A percentile compares a stretch with the other conserved stretches of the same genome.
phyloP scores from a whole-genome alignment of 208 protist species.

The Trypanosomatidae sp. region DNA sequence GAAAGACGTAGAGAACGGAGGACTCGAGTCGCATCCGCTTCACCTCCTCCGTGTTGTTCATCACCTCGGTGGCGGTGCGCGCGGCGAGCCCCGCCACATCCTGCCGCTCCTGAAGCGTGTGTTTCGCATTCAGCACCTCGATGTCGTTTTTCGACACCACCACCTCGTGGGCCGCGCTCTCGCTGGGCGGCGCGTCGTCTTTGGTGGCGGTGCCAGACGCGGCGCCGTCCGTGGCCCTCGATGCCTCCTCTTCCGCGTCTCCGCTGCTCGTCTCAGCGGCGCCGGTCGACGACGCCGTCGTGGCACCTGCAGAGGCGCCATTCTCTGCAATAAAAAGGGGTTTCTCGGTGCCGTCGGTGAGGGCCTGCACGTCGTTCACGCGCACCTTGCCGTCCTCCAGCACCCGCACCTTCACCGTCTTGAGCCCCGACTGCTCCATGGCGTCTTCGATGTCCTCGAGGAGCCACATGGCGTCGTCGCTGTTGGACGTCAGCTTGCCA shows the following conservation, averaged over 20 bases:
- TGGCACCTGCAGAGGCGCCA: not conserved
- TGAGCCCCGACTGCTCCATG: conserved; percentile 77
- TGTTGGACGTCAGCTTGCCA: conserved; percentile 54
- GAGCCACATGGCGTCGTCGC: conserved; percentile 78
- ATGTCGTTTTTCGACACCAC: conserved; percentile 64
- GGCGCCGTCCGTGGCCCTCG: not conserved
- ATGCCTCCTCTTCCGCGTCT: not conserved
- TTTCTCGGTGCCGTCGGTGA: conserved; percentile 81
- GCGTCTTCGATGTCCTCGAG: conserved; percentile 88
- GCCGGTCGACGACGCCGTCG: too few species aligned
- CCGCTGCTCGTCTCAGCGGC: too few species aligned
- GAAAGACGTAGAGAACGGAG: conserved; percentile 58
- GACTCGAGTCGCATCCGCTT: conserved; percentile 60
- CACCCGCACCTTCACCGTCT: conserved; percentile 70
- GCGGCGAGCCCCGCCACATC: conserved; percentile 82
- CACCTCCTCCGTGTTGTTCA: conserved; percentile 83
- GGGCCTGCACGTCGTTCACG: conserved; percentile 36
- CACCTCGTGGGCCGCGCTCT: conserved; percentile 30
- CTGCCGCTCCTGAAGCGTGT: conserved; percentile 63
- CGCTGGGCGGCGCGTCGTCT: not conserved
- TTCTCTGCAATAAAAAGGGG: conserved; percentile 53
- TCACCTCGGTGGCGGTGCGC: conserved; percentile 77
- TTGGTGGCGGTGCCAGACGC: not conserved
- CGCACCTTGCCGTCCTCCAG: conserved; percentile 66
- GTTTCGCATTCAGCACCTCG: conserved; percentile 74